Evolutionary conservation across 83 land plant genomes (phyloP).

Genomic region (Picea abies): DNA sequence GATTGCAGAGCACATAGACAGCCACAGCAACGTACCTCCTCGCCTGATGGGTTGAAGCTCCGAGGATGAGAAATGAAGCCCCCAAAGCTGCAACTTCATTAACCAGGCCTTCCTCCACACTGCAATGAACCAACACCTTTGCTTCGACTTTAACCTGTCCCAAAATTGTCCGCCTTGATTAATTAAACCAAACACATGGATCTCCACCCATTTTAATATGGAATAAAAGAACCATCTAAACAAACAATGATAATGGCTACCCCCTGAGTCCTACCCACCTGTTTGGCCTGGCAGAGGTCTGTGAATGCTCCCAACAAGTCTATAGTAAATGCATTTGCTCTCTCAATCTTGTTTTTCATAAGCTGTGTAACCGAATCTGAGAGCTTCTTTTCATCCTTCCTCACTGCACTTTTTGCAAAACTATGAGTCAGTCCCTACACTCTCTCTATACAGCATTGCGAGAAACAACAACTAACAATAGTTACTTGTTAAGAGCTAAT

Average conservation of each 20-base stretch:
- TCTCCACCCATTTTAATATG: neutral
- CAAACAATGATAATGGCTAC: neutral
- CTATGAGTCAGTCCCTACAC: neutral
- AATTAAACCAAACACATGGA: neutral
- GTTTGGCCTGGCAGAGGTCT: constrained; percentile 39
- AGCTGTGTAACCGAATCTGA: neutral
- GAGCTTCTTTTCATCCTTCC: constrained; percentile 31
- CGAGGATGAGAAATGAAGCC: constrained; percentile 43
- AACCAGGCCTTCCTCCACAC: constrained; percentile 43
- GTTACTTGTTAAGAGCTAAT: too few relatives aligned
- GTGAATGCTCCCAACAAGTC: constrained; percentile 50
- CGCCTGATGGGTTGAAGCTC: constrained; percentile 27
- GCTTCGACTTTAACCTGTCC: constrained; percentile 58
- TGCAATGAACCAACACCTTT: constrained; percentile 34
- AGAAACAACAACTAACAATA: too few relatives aligned
- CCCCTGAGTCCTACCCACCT: constrained; percentile 24
- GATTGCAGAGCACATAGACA: neutral
- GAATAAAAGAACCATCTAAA: neutral
- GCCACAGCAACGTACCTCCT: constrained; percentile 22
- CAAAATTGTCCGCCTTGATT: neutral
- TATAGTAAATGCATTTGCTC: constrained; percentile 44
- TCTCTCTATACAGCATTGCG: too few relatives aligned
- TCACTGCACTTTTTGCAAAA: constrained; percentile 18
- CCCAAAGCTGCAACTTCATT: constrained; percentile 36
- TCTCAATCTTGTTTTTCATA: constrained; percentile 16